These are phyloP conservation scores for Fraxinus sp. DNA, from an alignment of 305 asterid genomes.

Conservation along the genomic window DNA sequence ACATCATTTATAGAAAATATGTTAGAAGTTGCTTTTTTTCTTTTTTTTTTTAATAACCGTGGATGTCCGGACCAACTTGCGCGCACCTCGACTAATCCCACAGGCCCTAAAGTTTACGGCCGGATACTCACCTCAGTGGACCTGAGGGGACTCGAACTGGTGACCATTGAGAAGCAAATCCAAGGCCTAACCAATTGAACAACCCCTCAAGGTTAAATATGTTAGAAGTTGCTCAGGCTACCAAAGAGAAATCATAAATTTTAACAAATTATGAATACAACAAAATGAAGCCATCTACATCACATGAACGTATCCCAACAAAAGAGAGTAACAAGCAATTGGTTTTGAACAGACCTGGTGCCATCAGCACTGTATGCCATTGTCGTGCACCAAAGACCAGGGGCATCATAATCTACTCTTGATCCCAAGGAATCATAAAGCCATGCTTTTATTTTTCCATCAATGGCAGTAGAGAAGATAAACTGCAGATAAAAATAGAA, in stretches of 20 bases:
- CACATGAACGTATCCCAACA: background rate
- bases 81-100: no score
- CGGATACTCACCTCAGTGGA: no score
- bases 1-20: background rate
- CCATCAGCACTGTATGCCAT: constrained; percentile 98
- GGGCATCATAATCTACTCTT: constrained; percentile 96
- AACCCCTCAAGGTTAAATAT: no score
- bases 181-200: no score
- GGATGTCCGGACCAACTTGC: no score
- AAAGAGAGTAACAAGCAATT: constrained; percentile 20
- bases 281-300: background rate
- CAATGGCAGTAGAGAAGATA: constrained; percentile 84
- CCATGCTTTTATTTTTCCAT: constrained; percentile 97
- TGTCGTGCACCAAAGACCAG: constrained; percentile 94
- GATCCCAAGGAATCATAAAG: constrained; percentile 92
- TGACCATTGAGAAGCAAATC: no score
- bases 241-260: background rate
- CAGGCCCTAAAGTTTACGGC: no score
- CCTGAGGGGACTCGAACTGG: no score
- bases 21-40: background rate
- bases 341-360: constrained; percentile 51
- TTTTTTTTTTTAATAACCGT: no score
- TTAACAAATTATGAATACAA: background rate
- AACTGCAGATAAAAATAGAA: constrained; percentile 32
- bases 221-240: background rate